A percentile compares a stretch with the other conserved stretches of the same genome.
Conservation (phyloP, 2,329 filamentous ascomycete genomes). For the Chalara sp. region DNA sequence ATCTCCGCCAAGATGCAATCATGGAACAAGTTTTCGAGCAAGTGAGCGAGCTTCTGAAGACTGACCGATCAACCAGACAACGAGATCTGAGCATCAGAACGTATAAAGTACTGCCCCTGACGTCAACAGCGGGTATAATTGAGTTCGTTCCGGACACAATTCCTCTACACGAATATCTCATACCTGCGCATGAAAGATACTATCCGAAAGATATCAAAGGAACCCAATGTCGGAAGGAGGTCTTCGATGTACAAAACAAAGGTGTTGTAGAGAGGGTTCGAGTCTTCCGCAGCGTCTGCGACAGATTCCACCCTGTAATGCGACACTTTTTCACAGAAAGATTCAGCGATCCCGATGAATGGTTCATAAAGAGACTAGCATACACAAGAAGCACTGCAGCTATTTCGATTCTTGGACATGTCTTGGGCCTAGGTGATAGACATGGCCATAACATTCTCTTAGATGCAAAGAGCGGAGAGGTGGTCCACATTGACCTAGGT, state of each 20-base stretch:
- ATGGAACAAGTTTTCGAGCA: slow-evolving; percentile 99
- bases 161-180: slow-evolving; percentile 83
- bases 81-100: slow-evolving; percentile 86
- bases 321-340: slow-evolving; percentile 95
- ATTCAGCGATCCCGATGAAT: slow-evolving; percentile 90
- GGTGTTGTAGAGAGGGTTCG: slow-evolving; percentile 64
- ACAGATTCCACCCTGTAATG: slow-evolving; percentile 87
- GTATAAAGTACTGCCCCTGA: slow-evolving; percentile 93
- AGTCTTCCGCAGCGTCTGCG: slow-evolving; percentile 70
- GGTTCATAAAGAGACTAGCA: slow-evolving; percentile 82
- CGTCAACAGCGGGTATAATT: slow-evolving; percentile 79
- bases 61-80: slow-evolving; percentile 80
- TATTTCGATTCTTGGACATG: slow-evolving; percentile 89
- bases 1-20: slow-evolving; percentile 91
- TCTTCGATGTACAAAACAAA: slow-evolving; percentile 64
- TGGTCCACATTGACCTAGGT: slow-evolving; percentile 93
- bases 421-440: slow-evolving; percentile 86
- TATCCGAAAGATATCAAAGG: slow-evolving; percentile 78
- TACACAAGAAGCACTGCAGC: slow-evolving; percentile 92
- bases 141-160: slow-evolving; percentile 95
- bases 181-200: slow-evolving; percentile 84
- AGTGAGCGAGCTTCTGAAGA: slow-evolving; percentile 81
- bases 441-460: slow-evolving; percentile 97
- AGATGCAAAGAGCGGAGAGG: slow-evolving; percentile 83
- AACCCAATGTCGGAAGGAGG: slow-evolving; percentile 70